Evolutionary conservation across 2,329 filamentous ascomycete genomes (phyloP), one percentile per base, ranked within the genome.

Genomic region (Trichoderma asperellum): DNA sequence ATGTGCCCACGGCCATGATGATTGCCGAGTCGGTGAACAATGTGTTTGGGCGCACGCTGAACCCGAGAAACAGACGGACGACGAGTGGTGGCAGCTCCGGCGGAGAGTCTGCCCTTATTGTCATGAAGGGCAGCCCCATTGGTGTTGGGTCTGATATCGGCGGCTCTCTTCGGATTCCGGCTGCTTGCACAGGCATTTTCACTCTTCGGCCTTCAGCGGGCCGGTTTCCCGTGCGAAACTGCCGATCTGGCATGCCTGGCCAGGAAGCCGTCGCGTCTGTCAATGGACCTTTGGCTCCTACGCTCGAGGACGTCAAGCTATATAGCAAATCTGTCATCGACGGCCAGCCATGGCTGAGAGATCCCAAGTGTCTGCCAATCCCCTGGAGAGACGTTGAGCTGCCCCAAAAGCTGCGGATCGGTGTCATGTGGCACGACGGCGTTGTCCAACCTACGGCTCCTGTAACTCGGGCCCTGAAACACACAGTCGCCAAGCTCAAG

Each of bases 11-110:
- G 1, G 87, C 88, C 14, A 89, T 91, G 84, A 91, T 92, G 89
- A 89, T 90, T 63, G 85, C 88, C 14, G 89, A 91, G 75, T 86
- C 83, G 1, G 86, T 89, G 18, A 91, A 91, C 78, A 89, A 90
- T 72, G 82, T 87, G 2, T 88, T 88, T 73, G 90, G 89, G 10
- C 83, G 88, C 14, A 90, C 88, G 0, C 76, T 87, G 27, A 91
- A 90, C 74, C 90, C 90, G 0, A 78, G 80, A 7, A 90, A 90
- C 74, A 83, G 87, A 29, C 79, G 79, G 2, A 80, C 88, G 3
- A 91, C 88, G 0, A 85, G 85, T 27, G 90, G 90, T 12, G 90
- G 90, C 11, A 89, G 86, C 47, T 90, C 88, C 0, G 90, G 90
- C 2, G 90, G 90, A 56, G 90, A 92, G 75, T 85, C 85, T 6